Conservation (phyloP, 2,329 filamentous ascomycete genomes). For the Penicillium sp. region DNA sequence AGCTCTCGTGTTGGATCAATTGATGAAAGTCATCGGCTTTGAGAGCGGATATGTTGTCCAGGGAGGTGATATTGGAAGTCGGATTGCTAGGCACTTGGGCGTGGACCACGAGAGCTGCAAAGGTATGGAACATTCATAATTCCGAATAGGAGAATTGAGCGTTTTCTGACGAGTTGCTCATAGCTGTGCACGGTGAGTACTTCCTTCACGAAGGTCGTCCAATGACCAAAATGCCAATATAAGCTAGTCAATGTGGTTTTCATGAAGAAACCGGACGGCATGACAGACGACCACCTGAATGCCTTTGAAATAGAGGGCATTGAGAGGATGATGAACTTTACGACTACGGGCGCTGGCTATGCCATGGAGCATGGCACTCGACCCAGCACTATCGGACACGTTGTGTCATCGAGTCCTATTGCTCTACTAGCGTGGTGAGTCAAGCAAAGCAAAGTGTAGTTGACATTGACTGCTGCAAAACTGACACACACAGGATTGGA, state of each 20-base stretch:
- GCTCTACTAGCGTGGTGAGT: constrained; percentile 34
- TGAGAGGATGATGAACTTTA: constrained; percentile 19
- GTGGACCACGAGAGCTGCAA: constrained; percentile 31
- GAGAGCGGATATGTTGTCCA: constrained; percentile 30
- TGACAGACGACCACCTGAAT: constrained; percentile 22
- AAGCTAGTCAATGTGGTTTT: constrained; percentile 28
- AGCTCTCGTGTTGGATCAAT: constrained; percentile 27
- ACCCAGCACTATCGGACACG: constrained; percentile 35
- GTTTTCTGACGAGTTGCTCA: not conserved
- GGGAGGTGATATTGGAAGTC: constrained; percentile 33
- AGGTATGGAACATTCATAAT: constrained; percentile 15
- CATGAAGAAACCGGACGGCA: constrained; percentile 23
- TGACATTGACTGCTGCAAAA: not conserved
- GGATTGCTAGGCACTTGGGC: constrained; percentile 22
- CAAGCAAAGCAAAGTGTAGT: not conserved
- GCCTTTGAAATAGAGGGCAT: constrained; percentile 32
- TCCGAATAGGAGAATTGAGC: not conserved
- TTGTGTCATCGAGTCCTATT: constrained; percentile 32
- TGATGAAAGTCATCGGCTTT: constrained; percentile 33
- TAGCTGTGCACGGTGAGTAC: constrained; percentile 30
- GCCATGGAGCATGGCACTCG: constrained; percentile 31
- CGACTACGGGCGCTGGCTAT: constrained; percentile 23
- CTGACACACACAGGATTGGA: constrained; percentile 33
- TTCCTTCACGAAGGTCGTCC: not conserved
- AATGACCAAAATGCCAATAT: constrained; percentile 6